Conservation (phyloP, 805 yeast species). For the Scheffersomyces amazonensis region DNA sequence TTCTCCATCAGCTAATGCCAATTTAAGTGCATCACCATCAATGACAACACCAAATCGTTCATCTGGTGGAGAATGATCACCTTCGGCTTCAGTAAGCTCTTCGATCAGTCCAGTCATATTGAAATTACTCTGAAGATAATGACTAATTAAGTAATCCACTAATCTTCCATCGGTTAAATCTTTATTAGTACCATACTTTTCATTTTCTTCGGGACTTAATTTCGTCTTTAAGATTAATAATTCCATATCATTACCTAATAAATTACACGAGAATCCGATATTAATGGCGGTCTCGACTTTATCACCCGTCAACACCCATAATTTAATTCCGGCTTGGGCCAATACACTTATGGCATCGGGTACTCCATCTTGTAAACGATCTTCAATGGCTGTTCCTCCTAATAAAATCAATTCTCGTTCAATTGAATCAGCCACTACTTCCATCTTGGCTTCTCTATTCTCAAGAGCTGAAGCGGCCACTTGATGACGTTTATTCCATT, state of each 20-base stretch:
- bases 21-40: conserved; percentile 73
- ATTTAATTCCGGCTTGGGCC: conserved; percentile 74
- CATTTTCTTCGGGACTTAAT: conserved; percentile 23
- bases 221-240: conserved; percentile 52
- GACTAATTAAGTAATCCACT: conserved; percentile 48
- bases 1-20: conserved; percentile 38
- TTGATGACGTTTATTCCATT: conserved; percentile 63
- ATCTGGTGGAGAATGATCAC: conserved; percentile 63
- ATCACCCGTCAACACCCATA: conserved; percentile 88
- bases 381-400: conserved; percentile 89
- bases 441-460: conserved; percentile 69
- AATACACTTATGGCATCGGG: conserved; percentile 73
- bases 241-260: conserved; percentile 74
- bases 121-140: conserved; percentile 55
- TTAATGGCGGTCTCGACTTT: conserved; percentile 88
- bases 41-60: conserved; percentile 69
- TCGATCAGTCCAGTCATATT: conserved; percentile 54
- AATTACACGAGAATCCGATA: conserved; percentile 82
- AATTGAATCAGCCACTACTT: conserved; percentile 68
- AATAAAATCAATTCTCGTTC: conserved; percentile 63
- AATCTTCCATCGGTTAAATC: conserved; percentile 25
- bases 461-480: conserved; percentile 63
- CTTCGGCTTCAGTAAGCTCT: conserved; percentile 51
- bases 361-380: conserved; percentile 81
- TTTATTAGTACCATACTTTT: conserved; percentile 16